phyloP scores from a whole-genome alignment of 1,284 basidiomycete species.

The Melanopsichium pennsylvanicum region DNA sequence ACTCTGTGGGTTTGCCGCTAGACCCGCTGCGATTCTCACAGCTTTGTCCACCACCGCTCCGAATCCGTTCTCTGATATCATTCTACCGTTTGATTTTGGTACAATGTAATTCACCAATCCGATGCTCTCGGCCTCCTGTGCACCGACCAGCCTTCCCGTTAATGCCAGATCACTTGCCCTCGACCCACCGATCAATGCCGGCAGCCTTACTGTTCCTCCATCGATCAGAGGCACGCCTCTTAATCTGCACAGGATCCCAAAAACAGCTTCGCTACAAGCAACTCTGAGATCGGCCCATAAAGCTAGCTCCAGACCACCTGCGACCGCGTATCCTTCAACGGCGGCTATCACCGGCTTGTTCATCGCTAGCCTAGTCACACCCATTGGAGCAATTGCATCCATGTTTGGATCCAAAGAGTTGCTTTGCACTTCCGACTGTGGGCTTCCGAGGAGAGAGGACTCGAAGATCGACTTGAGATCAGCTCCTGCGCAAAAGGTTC shows the following conservation, averaged over 20 bases:
- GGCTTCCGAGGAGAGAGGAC: background rate
- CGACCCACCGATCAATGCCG: constrained; percentile 27
- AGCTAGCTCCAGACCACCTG: constrained; percentile 37
- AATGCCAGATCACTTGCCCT: constrained; percentile 30
- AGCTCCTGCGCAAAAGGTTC: constrained; percentile 38
- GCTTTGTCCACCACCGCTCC: constrained; percentile 22
- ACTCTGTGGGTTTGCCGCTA: constrained; percentile 29
- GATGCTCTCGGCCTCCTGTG: constrained; percentile 20
- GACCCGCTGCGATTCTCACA: constrained; percentile 13
- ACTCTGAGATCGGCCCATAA: constrained; percentile 40
- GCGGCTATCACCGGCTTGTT: constrained; percentile 45
- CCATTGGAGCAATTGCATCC: constrained; percentile 40
- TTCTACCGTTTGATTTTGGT: too few relatives aligned
- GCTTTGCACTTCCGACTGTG: background rate
- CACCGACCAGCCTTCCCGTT: constrained; percentile 25
- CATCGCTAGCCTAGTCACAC: constrained; percentile 32
- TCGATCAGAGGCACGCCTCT: constrained; percentile 43
- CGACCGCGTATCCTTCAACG: constrained; percentile 35
- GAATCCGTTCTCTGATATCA: constrained; percentile 3
- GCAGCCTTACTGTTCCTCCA: constrained; percentile 32
- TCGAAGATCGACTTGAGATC: constrained; percentile 27
- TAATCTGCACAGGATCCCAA: constrained; percentile 38
- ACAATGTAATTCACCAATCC: constrained; percentile 35
- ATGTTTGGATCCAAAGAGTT: constrained; percentile 35
- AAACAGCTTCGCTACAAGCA: constrained; percentile 6